These are phyloP conservation scores for Brachypodium distachyon DNA, from an alignment of 202 grass and related monocot species.

Conservation along the genomic window DNA sequence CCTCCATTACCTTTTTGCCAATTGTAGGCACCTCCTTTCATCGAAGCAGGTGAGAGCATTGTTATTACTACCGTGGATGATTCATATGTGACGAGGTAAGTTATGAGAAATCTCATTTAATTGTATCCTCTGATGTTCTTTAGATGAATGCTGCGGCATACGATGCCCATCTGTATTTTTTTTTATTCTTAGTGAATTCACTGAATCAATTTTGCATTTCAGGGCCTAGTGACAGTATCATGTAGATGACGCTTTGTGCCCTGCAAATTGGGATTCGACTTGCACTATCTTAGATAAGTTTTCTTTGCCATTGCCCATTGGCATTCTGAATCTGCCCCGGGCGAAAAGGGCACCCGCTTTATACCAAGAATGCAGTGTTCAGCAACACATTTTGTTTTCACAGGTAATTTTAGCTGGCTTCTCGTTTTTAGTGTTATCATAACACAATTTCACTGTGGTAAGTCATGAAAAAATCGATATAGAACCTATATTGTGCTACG, in stretches of 20 bases:
- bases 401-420: neutral
- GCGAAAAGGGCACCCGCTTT: neutral
- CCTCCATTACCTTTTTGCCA: neutral
- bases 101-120: neutral
- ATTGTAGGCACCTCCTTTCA: conserved; percentile 74
- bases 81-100: conserved; percentile 77
- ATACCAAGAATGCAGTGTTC: neutral
- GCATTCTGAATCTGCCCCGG: neutral
- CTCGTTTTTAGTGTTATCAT: neutral
- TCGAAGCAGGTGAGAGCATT: conserved; percentile 77
- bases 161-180: neutral
- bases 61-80: conserved; percentile 78
- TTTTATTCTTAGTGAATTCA: neutral
- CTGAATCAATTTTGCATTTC: conserved; percentile 18
- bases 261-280: neutral
- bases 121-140: neutral
- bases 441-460: neutral
- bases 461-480: neutral
- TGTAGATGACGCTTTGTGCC: neutral
- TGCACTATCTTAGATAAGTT: neutral
- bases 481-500: neutral
- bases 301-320: neutral
- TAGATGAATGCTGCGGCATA: neutral
- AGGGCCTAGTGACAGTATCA: conserved; percentile 10
- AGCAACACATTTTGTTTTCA: neutral